Base-by-base conservation (phyloP, 805 yeast species). In the Pichia membranifaciens region DNA sequence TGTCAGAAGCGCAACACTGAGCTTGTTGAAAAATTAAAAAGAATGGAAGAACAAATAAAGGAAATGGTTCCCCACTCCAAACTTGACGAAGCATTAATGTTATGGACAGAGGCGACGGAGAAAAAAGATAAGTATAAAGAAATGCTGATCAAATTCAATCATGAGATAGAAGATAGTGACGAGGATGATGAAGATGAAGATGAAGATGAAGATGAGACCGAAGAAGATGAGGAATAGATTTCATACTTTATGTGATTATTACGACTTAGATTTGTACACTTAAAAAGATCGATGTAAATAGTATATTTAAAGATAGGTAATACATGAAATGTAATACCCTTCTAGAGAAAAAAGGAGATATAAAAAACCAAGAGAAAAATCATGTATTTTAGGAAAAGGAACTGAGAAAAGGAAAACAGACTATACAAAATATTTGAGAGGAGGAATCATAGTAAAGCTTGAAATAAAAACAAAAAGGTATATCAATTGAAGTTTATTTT, bases 61-160 rank as follows among this genome's bases (percentile, higher is more conserved):
- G 8, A 31, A 3, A 43, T 43, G 47, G 38, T 38, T 21, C 41
- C 50, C 12, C 50, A 48, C 4, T 23, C 32, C 17, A 46, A 50
- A 20, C 23, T 50, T 6, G 55, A 52, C 38, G 51, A 52, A 10
- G 50, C 52, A 5, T 44, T 52, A 21, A 44, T 43, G 22, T 31
- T 52, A 10, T 52, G 55, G 55, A 32, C 49, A 9, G 41, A 38
- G 3, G 53, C 47, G 4, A 45, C 43, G 4, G 55, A 52, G 8
- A 46, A 47, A 20, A 48, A 41, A n/a, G 53, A 50, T 12, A 38
- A 36, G 10, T 52, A 50, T 29, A 39, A 43, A 16, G 18, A 46
- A 17, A 38, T 38, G 16, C 18, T 52, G 21, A 9, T 38, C 10
- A 48, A 44, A 2, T 15, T 47, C 31, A 49, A 48, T 21, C 28